Evolutionary conservation across 306 rosid species (phyloP).

Genomic region (Ormosia emarginata): DNA sequence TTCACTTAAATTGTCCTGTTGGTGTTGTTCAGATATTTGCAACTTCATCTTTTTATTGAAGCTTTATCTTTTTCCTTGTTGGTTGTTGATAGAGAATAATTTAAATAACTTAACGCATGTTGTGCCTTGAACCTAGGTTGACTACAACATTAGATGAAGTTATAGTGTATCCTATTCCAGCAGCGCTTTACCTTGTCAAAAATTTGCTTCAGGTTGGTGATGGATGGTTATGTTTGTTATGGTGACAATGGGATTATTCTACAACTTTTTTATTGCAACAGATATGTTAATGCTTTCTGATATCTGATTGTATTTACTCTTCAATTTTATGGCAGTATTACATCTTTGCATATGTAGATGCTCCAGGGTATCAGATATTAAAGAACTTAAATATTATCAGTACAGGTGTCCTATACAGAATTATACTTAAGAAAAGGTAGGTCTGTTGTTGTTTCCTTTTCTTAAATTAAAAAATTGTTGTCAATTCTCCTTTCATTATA

Average conservation of each 20-base stretch:
- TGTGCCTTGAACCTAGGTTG: conserved; percentile 55
- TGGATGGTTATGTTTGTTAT: conserved; percentile 1
- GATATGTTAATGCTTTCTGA: conserved; percentile 10
- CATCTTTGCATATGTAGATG: conserved; percentile 93
- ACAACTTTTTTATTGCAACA: not conserved
- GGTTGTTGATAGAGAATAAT: not conserved
- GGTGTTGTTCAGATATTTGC: conserved; percentile 15
- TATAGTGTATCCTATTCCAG: conserved; percentile 89
- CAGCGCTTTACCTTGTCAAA: conserved; percentile 84
- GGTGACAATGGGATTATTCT: not conserved
- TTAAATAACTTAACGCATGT: not conserved
- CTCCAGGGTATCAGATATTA: conserved; percentile 95
- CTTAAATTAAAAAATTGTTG: not conserved
- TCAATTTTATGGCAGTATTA: conserved; percentile 67
- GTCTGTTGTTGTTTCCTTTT: not conserved
- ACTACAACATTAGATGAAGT: conserved; percentile 81
- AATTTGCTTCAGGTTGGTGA: conserved; percentile 89
- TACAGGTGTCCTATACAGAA: conserved; percentile 87
- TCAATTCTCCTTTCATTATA: conserved; percentile 6
- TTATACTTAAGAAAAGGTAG: conserved; percentile 84
- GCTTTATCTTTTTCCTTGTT: not conserved
- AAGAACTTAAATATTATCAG: conserved; percentile 91
- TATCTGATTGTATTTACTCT: conserved; percentile 24
- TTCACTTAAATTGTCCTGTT: not conserved
- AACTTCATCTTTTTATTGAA: not conserved